phyloP scores from a whole-genome alignment of 2,329 filamentous ascomycete species.

The Trichoderma harzianum region DNA sequence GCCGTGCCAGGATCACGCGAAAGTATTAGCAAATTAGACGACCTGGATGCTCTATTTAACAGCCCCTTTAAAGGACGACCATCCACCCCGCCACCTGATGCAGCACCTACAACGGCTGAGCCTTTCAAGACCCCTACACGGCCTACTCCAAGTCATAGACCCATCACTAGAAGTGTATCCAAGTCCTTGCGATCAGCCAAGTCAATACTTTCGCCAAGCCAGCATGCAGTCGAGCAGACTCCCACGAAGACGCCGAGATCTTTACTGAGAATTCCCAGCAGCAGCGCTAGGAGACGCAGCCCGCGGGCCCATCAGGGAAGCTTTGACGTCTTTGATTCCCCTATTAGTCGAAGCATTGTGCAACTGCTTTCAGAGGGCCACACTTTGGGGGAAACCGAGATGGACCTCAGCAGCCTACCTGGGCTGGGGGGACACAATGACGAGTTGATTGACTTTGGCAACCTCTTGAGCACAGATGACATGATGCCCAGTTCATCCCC shows the following conservation, averaged over 20 bases:
- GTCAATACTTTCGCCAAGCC: slow-evolving; percentile 43
- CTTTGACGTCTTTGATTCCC: slow-evolving; percentile 48
- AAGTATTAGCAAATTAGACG: slow-evolving; percentile 43
- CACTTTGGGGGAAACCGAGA: slow-evolving; percentile 42
- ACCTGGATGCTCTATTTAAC: slow-evolving; percentile 65
- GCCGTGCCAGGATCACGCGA: slow-evolving; percentile 36
- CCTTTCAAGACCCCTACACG: slow-evolving; percentile 61
- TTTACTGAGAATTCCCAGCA: slow-evolving; percentile 27
- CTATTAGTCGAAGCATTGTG: slow-evolving; percentile 60
- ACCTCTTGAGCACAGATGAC: slow-evolving; percentile 46
- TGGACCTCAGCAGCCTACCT: slow-evolving; percentile 43
- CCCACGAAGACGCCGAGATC: slow-evolving; percentile 44
- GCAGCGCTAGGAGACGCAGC: slow-evolving; percentile 40
- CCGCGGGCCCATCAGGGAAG: slow-evolving; percentile 39
- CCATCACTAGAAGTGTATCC: slow-evolving; percentile 59
- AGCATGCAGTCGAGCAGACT: slow-evolving; percentile 44
- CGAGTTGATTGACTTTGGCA: slow-evolving; percentile 45
- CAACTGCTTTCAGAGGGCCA: slow-evolving; percentile 59
- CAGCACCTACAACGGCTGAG: slow-evolving; percentile 39
- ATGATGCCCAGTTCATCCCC: slow-evolving; percentile 50
- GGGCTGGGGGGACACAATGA: slow-evolving; percentile 37
- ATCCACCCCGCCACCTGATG: slow-evolving; percentile 52
- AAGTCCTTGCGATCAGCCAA: slow-evolving; percentile 50
- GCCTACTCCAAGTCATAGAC: slow-evolving; percentile 59
- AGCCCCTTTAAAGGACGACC: slow-evolving; percentile 43